phyloP scores from a whole-genome alignment of 495 filamentous ascomycete genomes.

The Aspergillus leporis region DNA sequence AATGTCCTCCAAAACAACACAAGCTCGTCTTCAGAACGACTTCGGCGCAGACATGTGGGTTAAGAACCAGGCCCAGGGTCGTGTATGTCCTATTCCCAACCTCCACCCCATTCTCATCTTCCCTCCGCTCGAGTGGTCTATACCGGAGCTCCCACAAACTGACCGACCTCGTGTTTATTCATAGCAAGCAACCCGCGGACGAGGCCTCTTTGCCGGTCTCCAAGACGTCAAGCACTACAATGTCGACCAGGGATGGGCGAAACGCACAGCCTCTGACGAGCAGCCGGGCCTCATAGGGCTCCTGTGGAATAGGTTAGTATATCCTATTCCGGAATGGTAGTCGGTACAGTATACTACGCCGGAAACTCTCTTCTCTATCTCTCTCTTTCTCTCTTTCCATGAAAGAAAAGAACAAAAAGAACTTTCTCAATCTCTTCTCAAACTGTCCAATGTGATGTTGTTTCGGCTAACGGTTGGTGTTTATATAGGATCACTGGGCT shows the following conservation, averaged over 20 bases:
- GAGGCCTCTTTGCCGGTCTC: conserved; percentile 47
- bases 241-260: conserved; percentile 45
- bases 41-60: conserved; percentile 45
- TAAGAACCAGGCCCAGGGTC: conserved; percentile 15
- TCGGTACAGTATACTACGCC: conserved; percentile 5
- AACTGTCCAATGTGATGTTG: not conserved
- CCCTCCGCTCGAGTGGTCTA: not conserved
- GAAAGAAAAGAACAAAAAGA: not conserved
- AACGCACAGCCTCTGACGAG: conserved; percentile 10
- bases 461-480: not conserved
- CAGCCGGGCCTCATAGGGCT: conserved; percentile 16
- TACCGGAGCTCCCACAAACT: not conserved
- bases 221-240: conserved; percentile 48
- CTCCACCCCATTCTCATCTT: not conserved
- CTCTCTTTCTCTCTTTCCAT: not conserved
- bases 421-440: not conserved
- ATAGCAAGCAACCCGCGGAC: conserved; percentile 39
- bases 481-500: not conserved
- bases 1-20: not conserved
- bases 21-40: conserved; percentile 39
- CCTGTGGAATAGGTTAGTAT: conserved; percentile 15
- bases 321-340: conserved; percentile 5
- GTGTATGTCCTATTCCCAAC: conserved; percentile 28
- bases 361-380: not conserved
- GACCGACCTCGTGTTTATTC: not conserved